Evolutionary conservation across 2,329 filamentous ascomycete genomes (phyloP).

Genomic region (Leptographium procerum): DNA sequence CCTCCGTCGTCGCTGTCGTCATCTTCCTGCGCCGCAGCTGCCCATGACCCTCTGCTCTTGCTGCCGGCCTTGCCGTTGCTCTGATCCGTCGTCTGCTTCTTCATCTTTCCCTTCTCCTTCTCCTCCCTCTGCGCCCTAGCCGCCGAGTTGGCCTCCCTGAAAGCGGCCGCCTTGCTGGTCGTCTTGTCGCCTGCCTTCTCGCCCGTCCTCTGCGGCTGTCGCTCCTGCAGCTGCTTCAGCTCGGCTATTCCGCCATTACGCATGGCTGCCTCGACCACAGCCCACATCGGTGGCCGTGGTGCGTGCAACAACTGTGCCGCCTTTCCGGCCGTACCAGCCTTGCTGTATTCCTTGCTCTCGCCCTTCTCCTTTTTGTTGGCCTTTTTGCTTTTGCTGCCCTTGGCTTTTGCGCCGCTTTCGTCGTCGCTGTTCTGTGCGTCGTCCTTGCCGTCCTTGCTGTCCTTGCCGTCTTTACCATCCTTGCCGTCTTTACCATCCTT

Average conservation of each 20-base stretch:
- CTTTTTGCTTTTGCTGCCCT: not conserved
- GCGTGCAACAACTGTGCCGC: constrained; percentile 31
- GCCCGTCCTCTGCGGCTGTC: constrained; percentile 19
- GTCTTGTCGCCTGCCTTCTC: not conserved
- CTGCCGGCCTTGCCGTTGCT: no score
- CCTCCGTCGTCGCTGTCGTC: constrained; percentile 28
- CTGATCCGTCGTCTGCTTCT: no score
- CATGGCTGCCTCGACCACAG: constrained; percentile 52
- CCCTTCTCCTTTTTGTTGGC: not conserved
- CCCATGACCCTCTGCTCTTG: not conserved
- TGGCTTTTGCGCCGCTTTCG: not conserved
- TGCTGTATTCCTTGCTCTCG: constrained; percentile 11
- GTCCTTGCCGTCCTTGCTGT: constrained; percentile 17
- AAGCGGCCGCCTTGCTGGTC: not conserved
- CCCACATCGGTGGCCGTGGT: constrained; percentile 53
- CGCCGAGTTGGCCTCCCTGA: constrained; percentile 8
- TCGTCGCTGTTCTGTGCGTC: constrained; percentile 24
- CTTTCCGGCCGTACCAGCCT: constrained; percentile 24
- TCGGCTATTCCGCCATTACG: constrained; percentile 41
- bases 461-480: constrained; percentile 6
- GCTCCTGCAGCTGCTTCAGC: constrained; percentile 44
- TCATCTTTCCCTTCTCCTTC: no score
- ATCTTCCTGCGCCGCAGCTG: not conserved
- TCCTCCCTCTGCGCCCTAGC: not conserved
- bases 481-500: constrained; percentile 14